These are phyloP conservation scores for Termitomyces sp. DNA, from an alignment of 768 basidiomycete genomes.

Conservation along the genomic window DNA sequence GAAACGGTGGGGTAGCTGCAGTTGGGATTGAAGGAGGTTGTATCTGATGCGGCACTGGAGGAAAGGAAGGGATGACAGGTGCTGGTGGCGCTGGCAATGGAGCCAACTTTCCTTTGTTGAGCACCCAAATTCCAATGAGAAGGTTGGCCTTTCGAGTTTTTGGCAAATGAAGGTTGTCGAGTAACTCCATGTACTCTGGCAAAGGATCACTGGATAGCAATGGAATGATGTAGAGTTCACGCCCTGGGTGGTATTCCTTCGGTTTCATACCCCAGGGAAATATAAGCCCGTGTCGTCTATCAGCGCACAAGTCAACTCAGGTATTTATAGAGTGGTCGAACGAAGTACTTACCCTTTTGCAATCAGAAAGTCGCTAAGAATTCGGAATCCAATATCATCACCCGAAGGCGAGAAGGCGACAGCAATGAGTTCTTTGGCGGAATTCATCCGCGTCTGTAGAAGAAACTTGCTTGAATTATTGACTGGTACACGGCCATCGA, in stretches of 20 bases:
- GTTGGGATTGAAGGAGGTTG: slow-evolving; percentile 12
- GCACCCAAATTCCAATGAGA: slow-evolving; percentile 80
- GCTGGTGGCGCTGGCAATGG: slow-evolving; percentile 25
- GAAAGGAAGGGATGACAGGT: slow-evolving; percentile 15
- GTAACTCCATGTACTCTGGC: slow-evolving; percentile 81
- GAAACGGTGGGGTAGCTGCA: slow-evolving; percentile 13
- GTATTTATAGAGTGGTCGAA: background rate
- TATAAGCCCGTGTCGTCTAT: slow-evolving; percentile 78
- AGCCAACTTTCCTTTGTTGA: slow-evolving; percentile 72
- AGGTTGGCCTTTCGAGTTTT: slow-evolving; percentile 56
- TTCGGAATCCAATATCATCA: slow-evolving; percentile 47
- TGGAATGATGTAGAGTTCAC: slow-evolving; percentile 85
- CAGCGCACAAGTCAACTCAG: slow-evolving; percentile 14
- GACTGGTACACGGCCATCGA: slow-evolving; percentile 81
- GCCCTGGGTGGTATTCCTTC: slow-evolving; percentile 70
- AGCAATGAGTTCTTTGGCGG: slow-evolving; percentile 73
- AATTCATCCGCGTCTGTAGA: slow-evolving; percentile 70
- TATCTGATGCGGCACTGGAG: slow-evolving; percentile 7
- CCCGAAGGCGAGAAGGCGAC: slow-evolving; percentile 62
- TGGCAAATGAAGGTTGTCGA: slow-evolving; percentile 72
- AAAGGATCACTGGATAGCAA: slow-evolving; percentile 57
- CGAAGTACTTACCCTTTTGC: slow-evolving; percentile 56
- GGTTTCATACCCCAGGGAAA: slow-evolving; percentile 82
- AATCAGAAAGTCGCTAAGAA: slow-evolving; percentile 61
- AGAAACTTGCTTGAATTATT: slow-evolving; percentile 76